phyloP scores from a whole-genome alignment of 371 early-diverging fungal genomes.

The Haplosporangium sp. region DNA sequence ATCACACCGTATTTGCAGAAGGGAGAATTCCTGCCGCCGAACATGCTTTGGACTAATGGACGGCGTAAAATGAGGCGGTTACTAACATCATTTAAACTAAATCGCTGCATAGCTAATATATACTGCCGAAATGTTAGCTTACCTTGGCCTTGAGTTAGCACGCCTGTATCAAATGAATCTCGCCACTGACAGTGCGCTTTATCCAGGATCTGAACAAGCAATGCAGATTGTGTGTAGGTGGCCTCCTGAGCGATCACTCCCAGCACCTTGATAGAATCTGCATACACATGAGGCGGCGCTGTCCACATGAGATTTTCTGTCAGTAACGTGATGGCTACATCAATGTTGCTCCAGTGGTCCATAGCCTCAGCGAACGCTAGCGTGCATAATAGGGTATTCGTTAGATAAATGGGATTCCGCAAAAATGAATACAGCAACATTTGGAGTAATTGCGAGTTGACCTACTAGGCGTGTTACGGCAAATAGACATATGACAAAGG shows the following conservation, averaged over 20 bases:
- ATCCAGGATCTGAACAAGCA: slow-evolving; percentile 22
- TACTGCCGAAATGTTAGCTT: background rate
- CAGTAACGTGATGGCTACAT: slow-evolving; percentile 26
- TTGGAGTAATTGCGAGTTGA: too few relatives aligned
- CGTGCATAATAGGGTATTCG: too few relatives aligned
- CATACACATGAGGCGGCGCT: slow-evolving; percentile 25
- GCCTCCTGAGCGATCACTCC: slow-evolving; percentile 36
- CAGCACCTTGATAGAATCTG: slow-evolving; percentile 26
- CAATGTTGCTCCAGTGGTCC: slow-evolving; percentile 53
- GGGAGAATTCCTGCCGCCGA: slow-evolving; percentile 42
- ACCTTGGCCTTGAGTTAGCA: slow-evolving; percentile 12
- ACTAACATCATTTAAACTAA: background rate
- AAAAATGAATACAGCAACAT: background rate
- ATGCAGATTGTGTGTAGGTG: slow-evolving; percentile 16
- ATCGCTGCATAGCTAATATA: too few relatives aligned
- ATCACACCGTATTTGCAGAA: slow-evolving; percentile 30
- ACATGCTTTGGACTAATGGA: slow-evolving; percentile 24
- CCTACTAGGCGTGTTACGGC: slow-evolving; percentile 39
- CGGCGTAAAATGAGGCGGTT: background rate
- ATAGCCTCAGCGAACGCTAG: slow-evolving; percentile 46
- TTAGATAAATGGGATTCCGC: background rate
- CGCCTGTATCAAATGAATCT: slow-evolving; percentile 15
- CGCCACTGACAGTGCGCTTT: slow-evolving; percentile 35
- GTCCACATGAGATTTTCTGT: slow-evolving; percentile 49
- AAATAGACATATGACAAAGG: slow-evolving; percentile 32